A percentile compares a stretch with the other conserved stretches of the same genome.
Evolutionary conservation across 345 rosid species (phyloP).

Genomic region (Dovyalis caffra): DNA sequence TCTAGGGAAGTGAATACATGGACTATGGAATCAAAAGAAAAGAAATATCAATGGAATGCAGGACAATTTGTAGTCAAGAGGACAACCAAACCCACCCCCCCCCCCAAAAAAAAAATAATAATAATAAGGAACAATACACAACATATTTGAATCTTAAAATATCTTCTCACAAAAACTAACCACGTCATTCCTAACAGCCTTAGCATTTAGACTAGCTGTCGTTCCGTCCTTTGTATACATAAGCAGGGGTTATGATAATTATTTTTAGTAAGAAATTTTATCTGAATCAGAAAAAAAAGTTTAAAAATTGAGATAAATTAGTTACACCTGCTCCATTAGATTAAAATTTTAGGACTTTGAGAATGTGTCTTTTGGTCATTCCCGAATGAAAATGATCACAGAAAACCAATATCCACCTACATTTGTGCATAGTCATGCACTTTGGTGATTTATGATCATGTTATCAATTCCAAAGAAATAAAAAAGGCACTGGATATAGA

Average conservation of each 20-base stretch:
- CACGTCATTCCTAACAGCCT: neutral
- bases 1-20: neutral
- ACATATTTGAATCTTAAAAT: no score
- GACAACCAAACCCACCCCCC: neutral
- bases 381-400: neutral
- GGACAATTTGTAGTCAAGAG: neutral
- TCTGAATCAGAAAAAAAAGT: neutral
- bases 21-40: neutral
- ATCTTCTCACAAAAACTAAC: neutral
- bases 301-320: neutral
- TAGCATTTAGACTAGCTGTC: neutral
- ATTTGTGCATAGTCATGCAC: neutral
- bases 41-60: neutral
- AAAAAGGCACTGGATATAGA: neutral
- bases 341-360: neutral
- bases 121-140: neutral
- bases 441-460: neutral
- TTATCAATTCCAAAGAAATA: neutral
- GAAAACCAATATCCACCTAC: neutral
- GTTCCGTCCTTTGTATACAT: neutral
- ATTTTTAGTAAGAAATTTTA: neutral
- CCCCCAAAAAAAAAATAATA: no score
- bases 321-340: neutral
- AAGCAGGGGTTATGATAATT: neutral
- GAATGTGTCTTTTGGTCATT: neutral